A percentile compares a stretch with the other conserved stretches of the same genome.
phyloP scores from a whole-genome alignment of 129 eudicot species.

The Artemisia annua region DNA sequence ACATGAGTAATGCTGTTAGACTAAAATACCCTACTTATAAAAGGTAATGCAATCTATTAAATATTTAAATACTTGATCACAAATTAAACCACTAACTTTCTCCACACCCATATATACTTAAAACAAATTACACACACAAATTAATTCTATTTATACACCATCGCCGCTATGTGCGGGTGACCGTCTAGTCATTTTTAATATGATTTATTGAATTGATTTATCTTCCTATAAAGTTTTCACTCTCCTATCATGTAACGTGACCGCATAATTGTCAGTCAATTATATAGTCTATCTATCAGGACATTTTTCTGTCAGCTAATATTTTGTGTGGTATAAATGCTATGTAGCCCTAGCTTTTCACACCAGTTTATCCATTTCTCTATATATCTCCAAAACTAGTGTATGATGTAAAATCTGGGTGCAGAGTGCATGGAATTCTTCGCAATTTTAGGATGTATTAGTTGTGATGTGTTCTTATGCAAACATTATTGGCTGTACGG shows the following conservation, averaged over 20 bases:
- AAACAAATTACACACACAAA: no score
- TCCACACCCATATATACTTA: no score
- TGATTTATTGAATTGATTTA: background rate
- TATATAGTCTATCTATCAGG: background rate
- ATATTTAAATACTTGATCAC: no score
- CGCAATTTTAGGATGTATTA: no score
- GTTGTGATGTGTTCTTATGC: slow-evolving; percentile 1
- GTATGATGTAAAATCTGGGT: slow-evolving; percentile 4
- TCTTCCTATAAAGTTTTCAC: slow-evolving; percentile 8
- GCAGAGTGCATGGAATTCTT: background rate
- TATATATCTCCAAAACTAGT: slow-evolving; percentile 1
- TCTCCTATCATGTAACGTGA: background rate
- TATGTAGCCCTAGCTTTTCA: background rate
- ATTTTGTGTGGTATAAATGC: slow-evolving; percentile 9
- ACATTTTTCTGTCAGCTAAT: background rate
- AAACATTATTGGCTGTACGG: background rate
- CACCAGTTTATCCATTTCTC: background rate
- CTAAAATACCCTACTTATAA: no score
- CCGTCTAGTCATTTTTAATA: background rate
- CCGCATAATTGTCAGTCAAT: background rate
- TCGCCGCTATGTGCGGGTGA: no score
- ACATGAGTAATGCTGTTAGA: slow-evolving; percentile 3
- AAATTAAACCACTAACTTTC: no score
- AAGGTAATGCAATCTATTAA: no score
- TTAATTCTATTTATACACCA: no score